A percentile compares a stretch with the other conserved stretches of the same genome.
Evolutionary conservation across 1,284 basidiomycete species (phyloP).

Genomic region (Cryptococcus sp.): DNA sequence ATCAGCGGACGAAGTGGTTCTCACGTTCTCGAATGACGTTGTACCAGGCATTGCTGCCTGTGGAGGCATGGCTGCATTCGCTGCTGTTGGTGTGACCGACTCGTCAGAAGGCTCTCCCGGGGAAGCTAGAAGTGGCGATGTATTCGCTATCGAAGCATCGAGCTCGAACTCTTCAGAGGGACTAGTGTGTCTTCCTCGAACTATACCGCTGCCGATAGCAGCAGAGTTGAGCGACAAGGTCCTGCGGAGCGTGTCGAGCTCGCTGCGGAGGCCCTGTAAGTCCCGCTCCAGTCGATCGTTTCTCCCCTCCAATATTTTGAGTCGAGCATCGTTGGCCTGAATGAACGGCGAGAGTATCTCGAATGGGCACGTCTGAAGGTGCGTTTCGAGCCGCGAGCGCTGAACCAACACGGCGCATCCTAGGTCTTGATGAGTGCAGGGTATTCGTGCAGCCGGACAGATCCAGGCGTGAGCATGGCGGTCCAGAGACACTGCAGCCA

Average conservation of each 20-base stretch:
- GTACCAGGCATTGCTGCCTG: too few relatives aligned
- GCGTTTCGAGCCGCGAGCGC: slow-evolving; percentile 55
- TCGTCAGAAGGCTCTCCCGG: too few relatives aligned
- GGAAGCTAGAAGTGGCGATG: too few relatives aligned
- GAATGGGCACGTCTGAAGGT: slow-evolving; percentile 62
- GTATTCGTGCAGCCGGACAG: slow-evolving; percentile 49
- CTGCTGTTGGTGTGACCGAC: not conserved
- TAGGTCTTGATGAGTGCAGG: slow-evolving; percentile 59
- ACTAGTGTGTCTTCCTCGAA: too few relatives aligned
- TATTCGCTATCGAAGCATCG: too few relatives aligned
- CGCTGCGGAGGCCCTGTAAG: slow-evolving; percentile 62
- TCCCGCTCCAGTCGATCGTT: slow-evolving; percentile 62
- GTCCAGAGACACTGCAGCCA: slow-evolving; percentile 19
- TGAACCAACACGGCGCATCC: slow-evolving; percentile 64
- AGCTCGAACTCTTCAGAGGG: too few relatives aligned
- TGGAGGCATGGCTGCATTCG: not conserved
- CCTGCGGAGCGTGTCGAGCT: slow-evolving; percentile 60
- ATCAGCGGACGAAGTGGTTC: too few relatives aligned
- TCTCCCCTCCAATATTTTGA: slow-evolving; percentile 51
- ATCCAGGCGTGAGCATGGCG: slow-evolving; percentile 32
- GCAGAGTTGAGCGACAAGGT: too few relatives aligned
- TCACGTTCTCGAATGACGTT: too few relatives aligned
- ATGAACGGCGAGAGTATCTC: slow-evolving; percentile 67
- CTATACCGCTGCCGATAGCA: too few relatives aligned
- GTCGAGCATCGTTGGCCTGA: slow-evolving; percentile 56